A percentile compares a stretch with the other conserved stretches of the same genome.
phyloP scores from a whole-genome alignment of 140 eudicot genomes.

The Flaveria floridana region DNA sequence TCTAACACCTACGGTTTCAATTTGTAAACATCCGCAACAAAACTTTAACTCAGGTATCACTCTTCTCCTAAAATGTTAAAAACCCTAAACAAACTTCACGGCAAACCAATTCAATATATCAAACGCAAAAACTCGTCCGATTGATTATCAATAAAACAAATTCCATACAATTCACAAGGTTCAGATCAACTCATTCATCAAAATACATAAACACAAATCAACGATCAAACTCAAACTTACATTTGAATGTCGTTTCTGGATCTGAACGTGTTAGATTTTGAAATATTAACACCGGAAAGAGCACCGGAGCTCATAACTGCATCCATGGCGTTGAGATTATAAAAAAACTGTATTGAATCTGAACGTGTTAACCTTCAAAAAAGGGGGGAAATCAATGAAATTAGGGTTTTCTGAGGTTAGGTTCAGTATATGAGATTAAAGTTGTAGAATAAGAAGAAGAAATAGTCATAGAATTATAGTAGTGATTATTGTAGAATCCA shows the following conservation, averaged over 20 bases:
- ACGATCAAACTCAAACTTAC: constrained; percentile 33
- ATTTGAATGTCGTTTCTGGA: constrained; percentile 15
- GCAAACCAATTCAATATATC: background rate
- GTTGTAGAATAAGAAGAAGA: background rate
- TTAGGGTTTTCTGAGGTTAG: constrained; percentile 22
- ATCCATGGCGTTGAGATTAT: constrained; percentile 27
- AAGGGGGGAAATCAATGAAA: background rate
- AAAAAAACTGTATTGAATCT: background rate
- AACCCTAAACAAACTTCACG: background rate
- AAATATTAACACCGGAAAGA: constrained; percentile 16
- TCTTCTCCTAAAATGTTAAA: constrained; percentile 13
- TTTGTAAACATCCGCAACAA: background rate
- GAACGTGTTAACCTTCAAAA: constrained; percentile 21
- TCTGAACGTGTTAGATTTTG: constrained; percentile 25
- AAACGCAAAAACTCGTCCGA: too few relatives aligned
- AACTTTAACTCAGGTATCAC: background rate
- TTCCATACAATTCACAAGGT: background rate
- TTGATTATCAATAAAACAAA: background rate
- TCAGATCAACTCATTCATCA: background rate
- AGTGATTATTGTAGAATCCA: constrained; percentile 25
- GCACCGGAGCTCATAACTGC: constrained; percentile 28
- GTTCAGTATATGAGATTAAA: background rate
- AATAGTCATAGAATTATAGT: constrained; percentile 11
- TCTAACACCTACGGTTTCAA: background rate
- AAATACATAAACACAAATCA: constrained; percentile 14